These are phyloP conservation scores for Suillus bovinus DNA, from an alignment of 768 basidiomycete species.

Conservation along the genomic window DNA sequence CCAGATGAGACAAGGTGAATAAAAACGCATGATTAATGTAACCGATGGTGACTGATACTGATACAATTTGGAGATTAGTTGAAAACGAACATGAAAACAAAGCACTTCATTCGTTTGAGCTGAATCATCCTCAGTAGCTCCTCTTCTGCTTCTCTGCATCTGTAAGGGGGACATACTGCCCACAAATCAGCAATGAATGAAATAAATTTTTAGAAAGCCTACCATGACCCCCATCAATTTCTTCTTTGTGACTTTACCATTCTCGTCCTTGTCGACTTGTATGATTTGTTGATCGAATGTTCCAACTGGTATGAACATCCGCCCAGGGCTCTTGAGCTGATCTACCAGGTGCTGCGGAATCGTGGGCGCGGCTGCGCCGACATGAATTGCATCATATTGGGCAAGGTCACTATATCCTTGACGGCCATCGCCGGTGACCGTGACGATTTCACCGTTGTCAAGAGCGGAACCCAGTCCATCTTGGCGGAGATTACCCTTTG, in stretches of 20 bases:
- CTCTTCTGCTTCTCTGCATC: slow-evolving; percentile 50
- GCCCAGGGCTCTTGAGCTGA: slow-evolving; percentile 73
- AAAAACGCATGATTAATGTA: neutral
- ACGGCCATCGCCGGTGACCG: slow-evolving; percentile 81
- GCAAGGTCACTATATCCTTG: slow-evolving; percentile 45
- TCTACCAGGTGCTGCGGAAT: slow-evolving; percentile 72
- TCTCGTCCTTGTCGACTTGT: slow-evolving; percentile 75
- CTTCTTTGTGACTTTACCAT: slow-evolving; percentile 64
- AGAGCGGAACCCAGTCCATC: slow-evolving; percentile 63
- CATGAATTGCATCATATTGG: slow-evolving; percentile 86
- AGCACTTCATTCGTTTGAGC: neutral
- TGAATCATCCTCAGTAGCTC: slow-evolving; percentile 17
- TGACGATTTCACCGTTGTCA: slow-evolving; percentile 53
- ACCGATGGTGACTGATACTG: neutral
- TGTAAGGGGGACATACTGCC: slow-evolving; percentile 70
- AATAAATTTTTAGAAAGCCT: slow-evolving; percentile 28
- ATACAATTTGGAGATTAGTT: neutral
- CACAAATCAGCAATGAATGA: neutral
- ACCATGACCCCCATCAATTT: slow-evolving; percentile 84
- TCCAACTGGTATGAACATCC: slow-evolving; percentile 95
- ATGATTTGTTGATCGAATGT: slow-evolving; percentile 57
- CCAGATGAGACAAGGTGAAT: neutral
- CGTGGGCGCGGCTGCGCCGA: slow-evolving; percentile 85
- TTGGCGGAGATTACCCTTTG: slow-evolving; percentile 61
- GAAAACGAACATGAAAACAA: neutral